Conservation (phyloP, 495 filamentous ascomycete genomes). For the Penicillium atrosanguineum region DNA sequence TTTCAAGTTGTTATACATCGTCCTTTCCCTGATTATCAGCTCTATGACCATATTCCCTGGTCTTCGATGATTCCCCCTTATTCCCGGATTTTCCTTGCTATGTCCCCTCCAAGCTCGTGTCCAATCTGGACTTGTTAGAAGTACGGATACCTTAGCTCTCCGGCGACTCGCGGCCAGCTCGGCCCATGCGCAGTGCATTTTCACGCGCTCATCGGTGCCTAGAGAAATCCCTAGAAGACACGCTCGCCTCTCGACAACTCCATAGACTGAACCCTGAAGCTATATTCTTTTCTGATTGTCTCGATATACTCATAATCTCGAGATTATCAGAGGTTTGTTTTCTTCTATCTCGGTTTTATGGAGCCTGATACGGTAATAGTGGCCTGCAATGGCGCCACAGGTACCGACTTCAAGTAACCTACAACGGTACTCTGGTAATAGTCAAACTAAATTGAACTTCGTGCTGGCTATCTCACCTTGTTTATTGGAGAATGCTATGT, state of each 20-base stretch:
- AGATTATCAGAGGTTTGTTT: too few species aligned
- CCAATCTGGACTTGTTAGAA: neutral
- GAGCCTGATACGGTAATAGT: neutral
- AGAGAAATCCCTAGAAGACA: neutral
- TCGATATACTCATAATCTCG: too few species aligned
- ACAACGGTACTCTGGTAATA: neutral
- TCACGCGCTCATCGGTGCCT: neutral
- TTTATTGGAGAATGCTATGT: too few species aligned
- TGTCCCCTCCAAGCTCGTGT: neutral
- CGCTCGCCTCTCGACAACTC: neutral
- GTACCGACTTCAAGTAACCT: neutral
- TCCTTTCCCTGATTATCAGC: neutral
- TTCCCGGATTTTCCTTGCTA: too few species aligned
- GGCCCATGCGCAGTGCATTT: constrained; percentile 15
- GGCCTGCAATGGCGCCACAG: neutral
- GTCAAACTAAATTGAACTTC: neutral
- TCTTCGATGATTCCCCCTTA: too few species aligned
- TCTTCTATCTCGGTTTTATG: too few species aligned
- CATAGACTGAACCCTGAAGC: neutral
- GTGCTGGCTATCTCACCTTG: too few species aligned
- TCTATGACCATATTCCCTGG: neutral
- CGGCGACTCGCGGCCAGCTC: neutral
- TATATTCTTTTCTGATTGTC: neutral
- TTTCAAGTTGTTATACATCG: neutral
- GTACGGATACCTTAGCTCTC: neutral